A percentile compares a stretch with the other conserved stretches of the same genome.
phyloP scores from a whole-genome alignment of 441 rosid species.

The Brassica hybrid region DNA sequence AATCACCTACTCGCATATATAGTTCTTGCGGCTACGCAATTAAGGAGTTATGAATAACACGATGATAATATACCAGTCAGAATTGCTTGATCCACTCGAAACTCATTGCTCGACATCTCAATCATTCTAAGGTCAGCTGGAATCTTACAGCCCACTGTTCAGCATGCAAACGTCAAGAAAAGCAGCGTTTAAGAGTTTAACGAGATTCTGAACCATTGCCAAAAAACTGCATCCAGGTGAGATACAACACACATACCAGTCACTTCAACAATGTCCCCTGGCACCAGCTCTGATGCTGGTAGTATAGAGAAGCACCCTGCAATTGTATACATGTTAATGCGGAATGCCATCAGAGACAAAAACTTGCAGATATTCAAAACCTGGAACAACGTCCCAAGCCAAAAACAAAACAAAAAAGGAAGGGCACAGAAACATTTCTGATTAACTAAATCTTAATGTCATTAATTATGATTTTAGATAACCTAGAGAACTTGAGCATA shows the following conservation, averaged over 20 bases:
- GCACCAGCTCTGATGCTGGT: conserved; percentile 94
- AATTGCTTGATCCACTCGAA: conserved; percentile 98
- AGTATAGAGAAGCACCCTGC: conserved; percentile 98
- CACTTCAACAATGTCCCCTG: conserved; percentile 97
- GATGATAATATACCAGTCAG: conserved; percentile 72
- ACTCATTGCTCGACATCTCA: conserved; percentile 88
- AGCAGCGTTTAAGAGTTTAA: conserved; percentile 34
- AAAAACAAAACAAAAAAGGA: not conserved
- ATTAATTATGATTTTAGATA: conserved; percentile 1
- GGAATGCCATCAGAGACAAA: conserved; percentile 20
- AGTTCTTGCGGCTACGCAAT: conserved; percentile 19
- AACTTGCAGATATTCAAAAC: conserved; percentile 17
- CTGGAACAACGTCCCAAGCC: not conserved
- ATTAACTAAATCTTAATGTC: not conserved
- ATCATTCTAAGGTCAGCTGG: conserved; percentile 99
- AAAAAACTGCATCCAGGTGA: conserved; percentile 16
- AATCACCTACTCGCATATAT: conserved; percentile 13
- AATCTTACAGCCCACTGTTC: conserved; percentile 93
- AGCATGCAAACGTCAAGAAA: conserved; percentile 39
- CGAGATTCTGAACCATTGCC: conserved; percentile 13
- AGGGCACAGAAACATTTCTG: not conserved
- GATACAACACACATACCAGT: conserved; percentile 58
- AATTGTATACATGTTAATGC: conserved; percentile 30
- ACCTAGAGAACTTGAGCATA: conserved; percentile 15
- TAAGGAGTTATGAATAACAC: conserved; percentile 9